These are phyloP conservation scores for Gentiana macrophylla DNA, from an alignment of 257 asterid genomes.

Conservation along the genomic window DNA sequence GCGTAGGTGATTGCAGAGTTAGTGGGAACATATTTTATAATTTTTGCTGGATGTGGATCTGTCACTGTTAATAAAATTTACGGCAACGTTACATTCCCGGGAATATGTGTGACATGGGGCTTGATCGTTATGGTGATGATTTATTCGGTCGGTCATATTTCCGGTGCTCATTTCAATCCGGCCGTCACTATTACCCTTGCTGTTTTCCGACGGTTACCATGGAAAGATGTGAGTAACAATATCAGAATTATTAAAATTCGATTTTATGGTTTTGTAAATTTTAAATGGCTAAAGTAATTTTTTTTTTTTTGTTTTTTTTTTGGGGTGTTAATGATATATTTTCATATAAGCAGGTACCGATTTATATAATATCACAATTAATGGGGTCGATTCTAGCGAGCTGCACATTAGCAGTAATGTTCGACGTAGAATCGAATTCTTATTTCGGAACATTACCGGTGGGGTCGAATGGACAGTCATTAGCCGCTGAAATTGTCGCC, in stretches of 20 bases:
- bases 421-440: conserved; percentile 32
- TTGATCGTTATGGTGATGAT: conserved; percentile 62
- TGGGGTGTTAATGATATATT: neutral
- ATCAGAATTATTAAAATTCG: too few species aligned
- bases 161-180: conserved; percentile 90
- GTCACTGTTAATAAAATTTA: conserved; percentile 47
- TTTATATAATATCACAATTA: conserved; percentile 43
- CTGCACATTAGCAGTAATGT: conserved; percentile 32
- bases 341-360: conserved; percentile 32
- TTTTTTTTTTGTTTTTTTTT: neutral
- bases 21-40: conserved; percentile 52
- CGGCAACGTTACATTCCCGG: conserved; percentile 57
- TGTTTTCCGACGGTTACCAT: conserved; percentile 41
- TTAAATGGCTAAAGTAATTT: neutral
- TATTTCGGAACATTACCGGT: conserved; percentile 61
- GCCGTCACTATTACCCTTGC: conserved; percentile 61
- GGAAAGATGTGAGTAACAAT: conserved; percentile 41
- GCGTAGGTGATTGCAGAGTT: conserved; percentile 52
- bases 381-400: conserved; percentile 64
- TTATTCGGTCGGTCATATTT: conserved; percentile 62
- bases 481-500: conserved; percentile 53
- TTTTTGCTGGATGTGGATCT: conserved; percentile 71
- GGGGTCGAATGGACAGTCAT: conserved; percentile 52
- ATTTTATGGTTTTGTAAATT: neutral
- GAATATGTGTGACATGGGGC: conserved; percentile 70